A percentile compares a stretch with the other conserved stretches of the same genome.
phyloP scores from a whole-genome alignment of 768 basidiomycete genomes.

The Auriculariales sp. region DNA sequence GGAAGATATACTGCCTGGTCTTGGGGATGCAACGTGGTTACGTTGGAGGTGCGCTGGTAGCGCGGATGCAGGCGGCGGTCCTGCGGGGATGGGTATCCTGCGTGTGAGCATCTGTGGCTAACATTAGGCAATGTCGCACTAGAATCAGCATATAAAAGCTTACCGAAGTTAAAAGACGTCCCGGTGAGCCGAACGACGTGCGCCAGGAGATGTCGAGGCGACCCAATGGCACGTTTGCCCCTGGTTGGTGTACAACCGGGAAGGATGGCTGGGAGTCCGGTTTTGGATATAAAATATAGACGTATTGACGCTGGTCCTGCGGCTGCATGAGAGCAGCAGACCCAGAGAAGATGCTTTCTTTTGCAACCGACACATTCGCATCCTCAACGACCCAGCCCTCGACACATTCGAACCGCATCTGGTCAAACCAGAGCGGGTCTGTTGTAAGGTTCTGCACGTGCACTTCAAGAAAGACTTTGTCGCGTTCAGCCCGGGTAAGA shows the following conservation, averaged over 20 bases:
- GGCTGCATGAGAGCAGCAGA: constrained; percentile 63
- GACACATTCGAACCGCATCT: constrained; percentile 63
- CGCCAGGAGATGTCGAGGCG: constrained; percentile 81
- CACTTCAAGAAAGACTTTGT: constrained; percentile 82
- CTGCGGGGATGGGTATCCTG: constrained; percentile 37
- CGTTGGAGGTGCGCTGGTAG: constrained; percentile 67
- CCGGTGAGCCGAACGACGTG: constrained; percentile 74
- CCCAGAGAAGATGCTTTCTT: constrained; percentile 37
- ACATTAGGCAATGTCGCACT: background rate
- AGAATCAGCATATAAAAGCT: constrained; percentile 10
- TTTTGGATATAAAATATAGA: constrained; percentile 60
- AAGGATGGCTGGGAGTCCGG: constrained; percentile 19
- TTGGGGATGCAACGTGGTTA: constrained; percentile 7
- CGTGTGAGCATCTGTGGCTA: constrained; percentile 53
- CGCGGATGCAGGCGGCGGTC: constrained; percentile 46
- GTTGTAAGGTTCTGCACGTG: constrained; percentile 82
- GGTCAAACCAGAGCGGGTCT: constrained; percentile 63
- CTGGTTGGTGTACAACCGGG: constrained; percentile 38
- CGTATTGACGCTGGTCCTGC: constrained; percentile 74
- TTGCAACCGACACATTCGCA: constrained; percentile 22
- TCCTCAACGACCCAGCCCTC: constrained; percentile 52
- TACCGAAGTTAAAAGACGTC: constrained; percentile 72
- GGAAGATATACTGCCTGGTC: too few species aligned
- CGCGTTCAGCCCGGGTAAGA: constrained; percentile 47
- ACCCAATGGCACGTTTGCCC: constrained; percentile 67